These are phyloP conservation scores for Trametes cingulata DNA, from an alignment of 768 basidiomycete species.

Conservation along the genomic window DNA sequence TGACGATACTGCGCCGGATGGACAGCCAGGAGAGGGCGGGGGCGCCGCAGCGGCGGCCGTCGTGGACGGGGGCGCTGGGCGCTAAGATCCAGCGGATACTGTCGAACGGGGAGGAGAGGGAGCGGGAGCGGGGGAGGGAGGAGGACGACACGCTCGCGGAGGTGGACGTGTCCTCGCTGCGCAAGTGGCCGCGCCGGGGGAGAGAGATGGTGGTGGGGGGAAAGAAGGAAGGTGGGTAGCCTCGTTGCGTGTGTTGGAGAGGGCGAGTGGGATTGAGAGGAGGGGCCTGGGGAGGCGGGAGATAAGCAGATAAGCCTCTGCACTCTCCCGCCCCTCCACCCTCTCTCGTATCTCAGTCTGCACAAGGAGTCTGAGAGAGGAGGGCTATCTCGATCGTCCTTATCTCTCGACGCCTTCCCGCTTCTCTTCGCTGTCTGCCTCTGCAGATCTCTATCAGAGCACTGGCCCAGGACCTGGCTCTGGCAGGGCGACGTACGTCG, in stretches of 20 bases:
- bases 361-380: too few relatives aligned
- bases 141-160: slow-evolving; percentile 6
- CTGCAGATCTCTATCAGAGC: too few relatives aligned
- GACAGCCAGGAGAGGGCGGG: slow-evolving; percentile 10
- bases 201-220: slow-evolving; percentile 14
- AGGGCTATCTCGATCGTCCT: not conserved
- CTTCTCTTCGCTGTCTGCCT: too few relatives aligned
- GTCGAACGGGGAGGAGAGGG: slow-evolving; percentile 4
- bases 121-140: not conserved
- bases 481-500: too few relatives aligned
- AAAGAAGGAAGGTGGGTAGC: slow-evolving; percentile 17
- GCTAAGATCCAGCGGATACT: slow-evolving; percentile 19
- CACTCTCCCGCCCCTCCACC: too few relatives aligned
- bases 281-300: slow-evolving; percentile 3
- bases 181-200: not conserved
- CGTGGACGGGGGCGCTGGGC: slow-evolving; percentile 20
- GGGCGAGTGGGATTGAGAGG: too few relatives aligned
- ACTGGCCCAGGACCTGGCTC: too few relatives aligned
- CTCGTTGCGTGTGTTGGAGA: slow-evolving; percentile 4
- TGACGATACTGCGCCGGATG: slow-evolving; percentile 10
- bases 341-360: too few relatives aligned
- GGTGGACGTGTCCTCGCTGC: slow-evolving; percentile 10
- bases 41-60: slow-evolving; percentile 15
- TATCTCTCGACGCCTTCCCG: too few relatives aligned
- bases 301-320: slow-evolving; percentile 22